Evolutionary conservation across 2,329 filamentous ascomycete genomes (phyloP), one percentile per base, ranked within the genome.

Genomic region (Aureobasidium vineae): DNA sequence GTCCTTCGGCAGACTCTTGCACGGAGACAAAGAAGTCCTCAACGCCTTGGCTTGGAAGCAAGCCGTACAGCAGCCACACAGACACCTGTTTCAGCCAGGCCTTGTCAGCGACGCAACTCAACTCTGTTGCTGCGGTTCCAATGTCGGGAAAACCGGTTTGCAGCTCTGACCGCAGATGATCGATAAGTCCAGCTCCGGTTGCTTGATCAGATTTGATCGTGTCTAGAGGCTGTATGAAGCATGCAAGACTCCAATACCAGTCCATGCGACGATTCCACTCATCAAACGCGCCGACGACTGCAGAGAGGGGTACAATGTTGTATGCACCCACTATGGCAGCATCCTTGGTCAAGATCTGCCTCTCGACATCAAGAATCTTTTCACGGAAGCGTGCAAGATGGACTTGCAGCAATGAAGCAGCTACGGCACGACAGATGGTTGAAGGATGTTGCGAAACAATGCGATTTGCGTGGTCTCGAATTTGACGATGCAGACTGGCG

Each of bases 81-180:
- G 92, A 90, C 13, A 96, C 83, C 74, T 97, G 92, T 76, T 92
- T 90, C 73, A 98, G 80, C 95, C 95, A 99, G 10, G 93, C 90
- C 36, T 86, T 90, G 79, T 99, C 94, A 0, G 92, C 93, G 26
- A 91, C 82, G 16, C 82, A 85, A n/a, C 91, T 84, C 41, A 98
- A 80, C 67, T 88, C 86, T 69, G 87, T 79, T 0, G 92, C 89
- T 45, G 90, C 88, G 67, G 87, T 85, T 74, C 94, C 91, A 65
- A 99, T 87, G 73, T 97, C 92, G 8, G 86, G 82, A 76, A 96
- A 98, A 16, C 95, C 95, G 7, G 94, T 98, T 75, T 92, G 90
- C 65, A 92, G 82, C 77, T 94, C 90, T 16, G 81, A 79, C 38
- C 92, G 85, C 63, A 98, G 78, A 67, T 86, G 86, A 75, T 97